Evolutionary conservation across 179 eudicot genomes (phyloP).

Genomic region (Vitellaria paradoxa): DNA sequence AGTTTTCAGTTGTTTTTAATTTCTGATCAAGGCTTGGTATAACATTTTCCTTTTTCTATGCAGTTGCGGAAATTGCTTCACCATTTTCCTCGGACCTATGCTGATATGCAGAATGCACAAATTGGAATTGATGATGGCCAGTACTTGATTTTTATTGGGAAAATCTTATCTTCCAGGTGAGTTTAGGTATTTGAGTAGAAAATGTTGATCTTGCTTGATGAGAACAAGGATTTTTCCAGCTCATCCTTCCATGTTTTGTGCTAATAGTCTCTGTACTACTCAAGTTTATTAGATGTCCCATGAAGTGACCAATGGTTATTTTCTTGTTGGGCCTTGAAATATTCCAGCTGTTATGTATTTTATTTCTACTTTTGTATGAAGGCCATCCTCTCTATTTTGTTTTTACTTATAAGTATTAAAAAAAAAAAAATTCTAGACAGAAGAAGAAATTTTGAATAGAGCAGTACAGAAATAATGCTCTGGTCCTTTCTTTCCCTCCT

Average conservation of each 20-base stretch:
- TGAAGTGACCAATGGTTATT: background rate
- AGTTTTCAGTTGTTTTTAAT: slow-evolving; percentile 4
- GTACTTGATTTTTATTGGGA: slow-evolving; percentile 87
- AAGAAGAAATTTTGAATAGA: background rate
- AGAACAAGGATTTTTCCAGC: background rate
- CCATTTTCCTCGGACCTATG: slow-evolving; percentile 97
- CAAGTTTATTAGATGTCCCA: background rate
- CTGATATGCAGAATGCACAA: slow-evolving; percentile 84
- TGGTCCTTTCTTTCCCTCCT: background rate
- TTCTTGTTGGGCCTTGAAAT: slow-evolving; percentile 1
- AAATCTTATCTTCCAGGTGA: slow-evolving; percentile 76
- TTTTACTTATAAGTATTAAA: background rate
- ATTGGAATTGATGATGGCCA: slow-evolving; percentile 84
- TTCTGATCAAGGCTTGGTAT: slow-evolving; percentile 4
- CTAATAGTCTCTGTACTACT: background rate
- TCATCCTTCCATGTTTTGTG: background rate
- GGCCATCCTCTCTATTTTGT: background rate
- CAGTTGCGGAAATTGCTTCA: slow-evolving; percentile 86
- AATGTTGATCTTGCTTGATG: background rate
- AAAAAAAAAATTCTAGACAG: too few species aligned
- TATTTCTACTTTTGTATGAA: background rate
- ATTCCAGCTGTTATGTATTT: background rate
- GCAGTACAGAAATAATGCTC: background rate
- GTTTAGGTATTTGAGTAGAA: slow-evolving; percentile 5
- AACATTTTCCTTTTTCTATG: slow-evolving; percentile 26